Percentiles rank a stretch among this genome's conserved stretches.
Conservation (phyloP, 345 rosid species). For the Boechera retrofracta region DNA sequence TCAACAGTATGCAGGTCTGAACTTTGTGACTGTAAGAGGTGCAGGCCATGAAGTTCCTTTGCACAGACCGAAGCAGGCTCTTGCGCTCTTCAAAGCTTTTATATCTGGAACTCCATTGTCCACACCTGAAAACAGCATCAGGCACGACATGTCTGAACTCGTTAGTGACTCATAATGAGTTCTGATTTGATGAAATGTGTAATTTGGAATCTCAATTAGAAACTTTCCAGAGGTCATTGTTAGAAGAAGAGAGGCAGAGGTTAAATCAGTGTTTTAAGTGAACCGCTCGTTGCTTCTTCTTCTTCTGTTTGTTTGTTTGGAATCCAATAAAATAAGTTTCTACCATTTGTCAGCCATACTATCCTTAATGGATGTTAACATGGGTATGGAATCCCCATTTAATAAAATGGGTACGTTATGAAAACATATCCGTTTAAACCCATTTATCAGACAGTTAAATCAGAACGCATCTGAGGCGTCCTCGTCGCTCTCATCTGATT, state of each 20-base stretch:
- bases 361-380: not conserved
- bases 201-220: constrained; percentile 9
- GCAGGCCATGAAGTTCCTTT: constrained; percentile 96
- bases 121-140: constrained; percentile 22
- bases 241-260: constrained; percentile 11
- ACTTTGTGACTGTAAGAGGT: constrained; percentile 83
- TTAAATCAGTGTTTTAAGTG: constrained; percentile 22
- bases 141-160: constrained; percentile 46
- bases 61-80: constrained; percentile 82
- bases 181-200: constrained; percentile 1
- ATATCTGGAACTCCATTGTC: constrained; percentile 70
- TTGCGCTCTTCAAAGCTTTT: constrained; percentile 74
- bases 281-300: constrained; percentile 6
- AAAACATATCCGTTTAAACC: no score
- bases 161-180: constrained; percentile 38
- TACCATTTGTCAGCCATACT: not conserved
- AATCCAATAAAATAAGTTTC: constrained; percentile 19
- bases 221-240: constrained; percentile 4
- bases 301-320: constrained; percentile 21
- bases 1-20: constrained; percentile 81
- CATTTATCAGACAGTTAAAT: no score
- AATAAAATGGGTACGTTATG: no score
- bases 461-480: no score
- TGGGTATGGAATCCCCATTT: no score
- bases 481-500: no score